Conservation (phyloP, 441 rosid species). For the Syzygium syzygioides region DNA sequence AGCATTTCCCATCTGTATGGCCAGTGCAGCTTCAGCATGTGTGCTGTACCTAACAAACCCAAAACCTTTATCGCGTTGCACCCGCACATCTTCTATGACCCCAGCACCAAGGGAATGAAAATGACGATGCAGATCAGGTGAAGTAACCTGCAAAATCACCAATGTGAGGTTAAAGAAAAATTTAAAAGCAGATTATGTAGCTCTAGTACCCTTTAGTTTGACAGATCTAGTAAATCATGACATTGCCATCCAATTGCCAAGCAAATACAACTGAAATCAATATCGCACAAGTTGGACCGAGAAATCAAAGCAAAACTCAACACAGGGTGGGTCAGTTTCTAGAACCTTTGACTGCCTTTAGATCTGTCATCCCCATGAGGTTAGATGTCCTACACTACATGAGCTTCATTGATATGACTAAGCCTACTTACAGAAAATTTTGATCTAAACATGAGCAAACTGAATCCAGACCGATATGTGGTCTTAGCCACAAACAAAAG, state of each 20-base stretch:
- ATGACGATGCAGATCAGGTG: constrained; percentile 55
- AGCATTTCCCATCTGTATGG: constrained; percentile 77
- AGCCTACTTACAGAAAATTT: not conserved
- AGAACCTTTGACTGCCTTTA: not conserved
- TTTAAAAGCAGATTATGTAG: not conserved
- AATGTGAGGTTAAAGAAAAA: not conserved
- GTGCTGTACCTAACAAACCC: constrained; percentile 76
- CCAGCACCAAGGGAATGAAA: constrained; percentile 68
- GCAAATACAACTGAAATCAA: not conserved
- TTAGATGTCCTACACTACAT: not conserved
- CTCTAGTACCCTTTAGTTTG: not conserved
- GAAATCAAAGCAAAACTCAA: not conserved
- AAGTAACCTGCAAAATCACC: constrained; percentile 51
- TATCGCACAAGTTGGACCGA: not conserved
- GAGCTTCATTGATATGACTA: not conserved
- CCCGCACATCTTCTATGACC: constrained; percentile 70
- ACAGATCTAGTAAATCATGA: not conserved
- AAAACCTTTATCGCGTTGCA: constrained; percentile 82
- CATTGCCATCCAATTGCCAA: not conserved
- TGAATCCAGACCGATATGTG: not conserved
- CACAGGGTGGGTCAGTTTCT: not conserved
- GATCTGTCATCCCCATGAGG: not conserved
- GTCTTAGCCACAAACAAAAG: not conserved
- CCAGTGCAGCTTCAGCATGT: constrained; percentile 72
- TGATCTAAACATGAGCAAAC: not conserved